These are phyloP conservation scores for Teratosphaeria pseudoeucalypti DNA, from an alignment of 2,329 filamentous ascomycete species.

Conservation along the genomic window DNA sequence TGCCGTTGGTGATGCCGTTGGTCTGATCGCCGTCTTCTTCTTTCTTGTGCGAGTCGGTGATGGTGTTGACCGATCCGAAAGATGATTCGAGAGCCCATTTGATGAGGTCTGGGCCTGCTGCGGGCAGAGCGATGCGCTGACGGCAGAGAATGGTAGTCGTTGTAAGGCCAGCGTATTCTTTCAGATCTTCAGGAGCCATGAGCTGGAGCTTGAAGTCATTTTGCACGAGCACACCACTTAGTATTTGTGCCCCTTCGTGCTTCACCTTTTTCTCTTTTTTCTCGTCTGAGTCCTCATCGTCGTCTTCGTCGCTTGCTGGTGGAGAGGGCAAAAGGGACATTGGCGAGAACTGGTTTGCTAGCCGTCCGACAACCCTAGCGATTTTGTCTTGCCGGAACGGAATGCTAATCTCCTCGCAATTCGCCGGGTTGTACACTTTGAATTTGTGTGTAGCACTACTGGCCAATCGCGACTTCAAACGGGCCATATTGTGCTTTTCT, in stretches of 20 bases:
- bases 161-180: slow-evolving; percentile 92
- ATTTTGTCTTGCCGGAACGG: slow-evolving; percentile 93
- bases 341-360: slow-evolving; percentile 65
- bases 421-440: slow-evolving; percentile 87
- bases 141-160: slow-evolving; percentile 91
- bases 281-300: slow-evolving; percentile 13
- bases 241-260: slow-evolving; percentile 36
- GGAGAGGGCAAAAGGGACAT: slow-evolving; percentile 35
- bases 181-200: slow-evolving; percentile 92
- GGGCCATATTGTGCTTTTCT: slow-evolving; percentile 96
- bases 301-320: slow-evolving; percentile 31
- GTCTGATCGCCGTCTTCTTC: neutral
- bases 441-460: slow-evolving; percentile 64
- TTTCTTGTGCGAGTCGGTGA: slow-evolving; percentile 32
- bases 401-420: slow-evolving; percentile 89
- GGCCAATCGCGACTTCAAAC: slow-evolving; percentile 85
- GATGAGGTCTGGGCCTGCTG: slow-evolving; percentile 82
- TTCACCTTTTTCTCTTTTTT: slow-evolving; percentile 16
- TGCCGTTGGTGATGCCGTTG: slow-evolving; percentile 11
- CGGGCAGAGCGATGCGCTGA: slow-evolving; percentile 76
- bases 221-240: slow-evolving; percentile 87
- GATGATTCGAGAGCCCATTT: slow-evolving; percentile 90
- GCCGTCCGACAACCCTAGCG: slow-evolving; percentile 88
- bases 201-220: slow-evolving; percentile 96
- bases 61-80: slow-evolving; percentile 67